Base-by-base conservation (phyloP, 805 yeast species). In the Metschnikowia reukaufii region DNA sequence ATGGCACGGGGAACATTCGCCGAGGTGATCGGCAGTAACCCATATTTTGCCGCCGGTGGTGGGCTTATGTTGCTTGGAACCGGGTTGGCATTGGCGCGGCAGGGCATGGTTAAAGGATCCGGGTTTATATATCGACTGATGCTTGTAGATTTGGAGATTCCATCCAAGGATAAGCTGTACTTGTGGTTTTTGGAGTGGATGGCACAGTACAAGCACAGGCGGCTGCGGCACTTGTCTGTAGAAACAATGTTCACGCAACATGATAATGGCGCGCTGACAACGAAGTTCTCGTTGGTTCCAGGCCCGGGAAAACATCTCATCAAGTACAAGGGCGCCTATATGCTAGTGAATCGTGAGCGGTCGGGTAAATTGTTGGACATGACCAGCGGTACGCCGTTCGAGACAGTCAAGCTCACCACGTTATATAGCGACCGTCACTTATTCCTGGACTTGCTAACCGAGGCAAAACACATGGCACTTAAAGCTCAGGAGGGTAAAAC, bases 11-110 rank as follows among this genome's bases (percentile, higher is more conserved):
- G 57, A 48, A 66, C 83, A 4, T 67, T 81, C 57, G 66, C 77
- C 35, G 82, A 80, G 45, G 78, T 82, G 2, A 72, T 86, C 48
- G 75, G 75, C 18, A 77, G 79, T 31, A 92, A 92, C 63, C 98
- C 97, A n/a, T 90, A 89, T 65, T 92, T 94, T 71, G 94, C 97
- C 1, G 99, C 98, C 0, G 99, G 99, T 60, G 97, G 97, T 58
- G 99, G 99, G 0, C 72, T 94, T 34, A 94, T 94, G 99, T 72
- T 91, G 3, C 71, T 94, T 2, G 99, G 99, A n/a, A 90, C 96
- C 0, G 85, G 84, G 0, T 66, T 94, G 29, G 96, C 97, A 0
- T 57, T 89, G 6, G 82, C 88, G 0, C 73, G 96, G 41, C 83
- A 79, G 48, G 89, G 88, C 1, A 65, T 85, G 1, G 72, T 79